Base-by-base conservation (phyloP, 495 filamentous ascomycete species). In the Penicillium longicatenatum region DNA sequence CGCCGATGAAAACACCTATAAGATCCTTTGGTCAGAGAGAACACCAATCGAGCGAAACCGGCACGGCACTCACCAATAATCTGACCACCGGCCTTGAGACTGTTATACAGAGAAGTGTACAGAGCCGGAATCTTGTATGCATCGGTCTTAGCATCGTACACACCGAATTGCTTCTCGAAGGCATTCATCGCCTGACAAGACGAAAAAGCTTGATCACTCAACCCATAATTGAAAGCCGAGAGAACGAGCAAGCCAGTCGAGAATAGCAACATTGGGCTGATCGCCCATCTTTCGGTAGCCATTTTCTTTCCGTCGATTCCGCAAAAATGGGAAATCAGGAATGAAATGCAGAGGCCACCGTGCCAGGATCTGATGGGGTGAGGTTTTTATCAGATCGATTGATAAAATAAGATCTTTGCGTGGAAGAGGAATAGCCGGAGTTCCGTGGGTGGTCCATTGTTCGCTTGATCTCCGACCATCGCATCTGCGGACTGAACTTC, bases 201-300 rank as follows among this genome's bases (percentile, higher is more conserved):
- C 2, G 64, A 62, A 50, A 75, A 70, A 0, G 63, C 71, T 43
- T 70, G 69, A 29, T 73, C 65, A 48, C 69, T 70, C 51, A 74
- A 66, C 11, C 70, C 70, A 67, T 72, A 75, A 50, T 72, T 74
- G 56, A 74, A 63, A 24, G 69, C 67, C 42, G 62, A 67, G 21
- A 64, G 30, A 20, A 52, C 50, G 21, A 63, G 50, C 26, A 56
- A 30, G 5, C 39, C 29, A 14, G 21, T 44, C 6, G 49, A 53
- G 35, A 52, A 59, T 8, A 54, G 16, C 31, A 58, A 24, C 50
- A 52, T 53, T 4, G 56, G 49, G 56, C 56, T 58, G 10, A 58
- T 30, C 16, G 37, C 49, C 49, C 35, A 8, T 39, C 26, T 53
- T 19, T 53, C 30, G 4, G 42, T n/a, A 9, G 44, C 21, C 56